Percentiles rank a stretch among this genome's conserved stretches.
These are phyloP conservation scores for Neofusicoccum parvum DNA, from an alignment of 2,329 filamentous ascomycete genomes.

Conservation along the genomic window DNA sequence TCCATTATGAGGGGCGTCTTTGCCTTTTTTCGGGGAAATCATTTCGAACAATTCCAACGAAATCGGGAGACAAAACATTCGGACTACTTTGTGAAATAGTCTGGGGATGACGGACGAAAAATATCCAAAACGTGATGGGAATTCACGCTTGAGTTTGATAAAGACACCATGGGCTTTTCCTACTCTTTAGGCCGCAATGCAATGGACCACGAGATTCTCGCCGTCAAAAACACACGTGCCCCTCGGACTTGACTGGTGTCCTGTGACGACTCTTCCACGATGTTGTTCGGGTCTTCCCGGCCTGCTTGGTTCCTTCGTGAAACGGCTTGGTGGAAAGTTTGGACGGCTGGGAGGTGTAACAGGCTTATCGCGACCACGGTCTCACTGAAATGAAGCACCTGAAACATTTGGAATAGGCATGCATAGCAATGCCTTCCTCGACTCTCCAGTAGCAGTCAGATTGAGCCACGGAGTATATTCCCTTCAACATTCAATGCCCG, in stretches of 20 bases:
- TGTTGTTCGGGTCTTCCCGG: not conserved
- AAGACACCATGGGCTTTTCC: not conserved
- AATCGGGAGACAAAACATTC: conserved; percentile 5
- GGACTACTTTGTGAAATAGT: conserved; percentile 12
- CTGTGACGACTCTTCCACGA: not conserved
- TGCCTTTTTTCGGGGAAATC: conserved; percentile 1
- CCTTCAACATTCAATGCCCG: not conserved
- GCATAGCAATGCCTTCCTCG: not conserved
- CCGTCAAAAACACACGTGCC: not conserved
- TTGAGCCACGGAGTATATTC: not conserved
- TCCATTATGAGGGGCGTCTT: conserved; percentile 15
- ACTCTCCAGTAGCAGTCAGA: not conserved
- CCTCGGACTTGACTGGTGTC: not conserved
- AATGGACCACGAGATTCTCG: not conserved
- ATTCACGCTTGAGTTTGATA: conserved; percentile 12
- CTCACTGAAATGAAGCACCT: not conserved
- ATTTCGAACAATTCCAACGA: conserved; percentile 6
- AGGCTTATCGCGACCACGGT: not conserved
- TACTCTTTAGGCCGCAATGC: conserved; percentile 3
- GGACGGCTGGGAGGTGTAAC: not conserved
- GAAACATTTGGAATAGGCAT: not conserved
- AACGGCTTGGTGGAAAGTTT: not conserved
- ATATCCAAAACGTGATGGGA: conserved; percentile 17
- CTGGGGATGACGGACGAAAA: conserved; percentile 12
- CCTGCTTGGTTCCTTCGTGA: not conserved